Evolutionary conservation across 2,329 filamentous ascomycete species (phyloP).

Genomic region (Elsinoe arachidis): DNA sequence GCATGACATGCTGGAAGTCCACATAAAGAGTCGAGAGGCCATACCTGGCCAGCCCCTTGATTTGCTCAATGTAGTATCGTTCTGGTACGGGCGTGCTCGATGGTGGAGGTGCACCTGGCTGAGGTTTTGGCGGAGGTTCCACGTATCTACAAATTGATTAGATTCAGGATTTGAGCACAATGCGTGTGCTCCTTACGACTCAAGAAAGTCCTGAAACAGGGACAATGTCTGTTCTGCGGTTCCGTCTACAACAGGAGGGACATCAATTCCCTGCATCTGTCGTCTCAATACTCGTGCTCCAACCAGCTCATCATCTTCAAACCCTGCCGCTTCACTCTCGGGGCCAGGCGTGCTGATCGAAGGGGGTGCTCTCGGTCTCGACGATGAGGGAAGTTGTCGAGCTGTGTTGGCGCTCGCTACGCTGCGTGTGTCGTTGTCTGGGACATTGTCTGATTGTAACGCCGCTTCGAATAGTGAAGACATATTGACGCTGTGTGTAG

Average conservation of each 20-base stretch:
- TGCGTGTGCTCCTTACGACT: conserved; percentile 47
- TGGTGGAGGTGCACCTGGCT: conserved; percentile 28
- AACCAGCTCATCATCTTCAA: conserved; percentile 54
- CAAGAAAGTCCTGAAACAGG: conserved; percentile 71
- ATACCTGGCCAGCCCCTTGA: conserved; percentile 65
- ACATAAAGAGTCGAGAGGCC: conserved; percentile 78
- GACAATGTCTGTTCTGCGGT: conserved; percentile 67
- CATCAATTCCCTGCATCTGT: conserved; percentile 38
- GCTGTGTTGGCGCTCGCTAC: conserved; percentile 26
- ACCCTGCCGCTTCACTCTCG: conserved; percentile 49
- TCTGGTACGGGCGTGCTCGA: conserved; percentile 66
- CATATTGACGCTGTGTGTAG: conserved; percentile 30
- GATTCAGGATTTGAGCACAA: neutral
- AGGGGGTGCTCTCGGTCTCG: conserved; percentile 45
- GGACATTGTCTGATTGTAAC: conserved; percentile 38
- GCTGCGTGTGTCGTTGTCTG: conserved; percentile 30
- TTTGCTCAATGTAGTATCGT: conserved; percentile 78
- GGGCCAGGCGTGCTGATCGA: conserved; percentile 43
- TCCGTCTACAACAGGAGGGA: conserved; percentile 66
- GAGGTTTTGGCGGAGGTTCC: conserved; percentile 15
- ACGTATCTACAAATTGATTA: conserved; percentile 3
- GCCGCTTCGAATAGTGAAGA: conserved; percentile 45
- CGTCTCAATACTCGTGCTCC: conserved; percentile 43
- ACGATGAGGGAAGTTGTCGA: conserved; percentile 39
- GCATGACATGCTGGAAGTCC: conserved; percentile 74